These are phyloP conservation scores for Aspergillus pseudotamarii DNA, from an alignment of 2,329 filamentous ascomycete species.

Conservation along the genomic window DNA sequence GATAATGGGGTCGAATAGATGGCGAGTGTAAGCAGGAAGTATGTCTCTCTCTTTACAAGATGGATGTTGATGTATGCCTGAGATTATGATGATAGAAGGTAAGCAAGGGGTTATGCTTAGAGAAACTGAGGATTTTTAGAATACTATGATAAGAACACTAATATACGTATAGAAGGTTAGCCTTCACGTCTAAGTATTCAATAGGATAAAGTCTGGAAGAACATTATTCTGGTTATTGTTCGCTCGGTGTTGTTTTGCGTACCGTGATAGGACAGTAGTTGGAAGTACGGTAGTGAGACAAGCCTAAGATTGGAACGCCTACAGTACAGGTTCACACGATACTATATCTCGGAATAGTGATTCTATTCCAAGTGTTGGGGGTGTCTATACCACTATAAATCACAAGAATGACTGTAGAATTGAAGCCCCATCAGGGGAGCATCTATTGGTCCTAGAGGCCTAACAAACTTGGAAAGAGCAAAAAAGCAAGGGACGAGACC, in stretches of 20 bases:
- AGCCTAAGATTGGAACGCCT: too few species aligned
- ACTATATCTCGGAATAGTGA: not conserved
- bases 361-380: not conserved
- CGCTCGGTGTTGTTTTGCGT: not conserved
- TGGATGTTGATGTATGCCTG: not conserved
- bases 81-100: not conserved
- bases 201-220: not conserved
- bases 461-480: not conserved
- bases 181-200: accelerated
- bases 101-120: not conserved
- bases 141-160: not conserved
- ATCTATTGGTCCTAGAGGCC: not conserved
- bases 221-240: not conserved
- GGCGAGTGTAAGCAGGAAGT: too few species aligned
- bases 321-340: too few species aligned
- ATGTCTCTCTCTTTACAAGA: too few species aligned
- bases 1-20: too few species aligned
- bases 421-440: accelerated
- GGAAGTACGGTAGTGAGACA: too few species aligned
- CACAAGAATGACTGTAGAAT: not conserved
- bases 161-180: not conserved
- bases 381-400: not conserved
- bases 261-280: too few species aligned
- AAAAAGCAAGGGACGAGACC: not conserved
- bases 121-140: not conserved